These are phyloP conservation scores for Gossypium bickii DNA, from an alignment of 345 rosid species.

Conservation along the genomic window DNA sequence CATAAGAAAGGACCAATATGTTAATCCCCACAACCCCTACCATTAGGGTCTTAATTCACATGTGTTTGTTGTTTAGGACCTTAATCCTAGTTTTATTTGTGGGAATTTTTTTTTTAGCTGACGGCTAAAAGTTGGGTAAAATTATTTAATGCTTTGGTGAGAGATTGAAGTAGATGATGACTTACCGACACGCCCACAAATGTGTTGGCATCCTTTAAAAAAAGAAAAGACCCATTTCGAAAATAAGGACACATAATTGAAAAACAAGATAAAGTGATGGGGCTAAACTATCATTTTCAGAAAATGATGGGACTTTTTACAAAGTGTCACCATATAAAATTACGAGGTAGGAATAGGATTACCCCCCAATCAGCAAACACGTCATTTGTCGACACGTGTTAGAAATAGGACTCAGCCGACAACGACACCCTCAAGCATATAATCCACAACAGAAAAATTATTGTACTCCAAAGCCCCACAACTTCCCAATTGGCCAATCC, in stretches of 20 bases:
- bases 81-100: neutral
- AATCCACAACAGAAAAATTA: conserved; percentile 17
- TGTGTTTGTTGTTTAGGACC: neutral
- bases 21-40: neutral
- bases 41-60: neutral
- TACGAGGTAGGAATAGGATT: conserved; percentile 11
- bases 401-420: neutral
- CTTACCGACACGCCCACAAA: neutral
- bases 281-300: conserved; percentile 22
- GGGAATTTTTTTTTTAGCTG: too few relatives aligned
- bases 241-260: neutral
- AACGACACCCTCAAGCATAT: conserved; percentile 1
- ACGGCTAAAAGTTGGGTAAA: too few relatives aligned
- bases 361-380: conserved; percentile 8
- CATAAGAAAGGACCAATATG: neutral
- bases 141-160: too few relatives aligned
- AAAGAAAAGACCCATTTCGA: neutral
- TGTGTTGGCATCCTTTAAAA: neutral
- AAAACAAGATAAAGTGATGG: neutral
- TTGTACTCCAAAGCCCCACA: conserved; percentile 14
- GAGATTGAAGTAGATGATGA: neutral
- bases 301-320: conserved; percentile 16
- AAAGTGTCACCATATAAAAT: neutral
- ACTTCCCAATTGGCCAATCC: conserved; percentile 16
- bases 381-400: neutral